These are phyloP conservation scores for Starmerella powellii DNA, from an alignment of 805 yeast genomes.

Conservation along the genomic window DNA sequence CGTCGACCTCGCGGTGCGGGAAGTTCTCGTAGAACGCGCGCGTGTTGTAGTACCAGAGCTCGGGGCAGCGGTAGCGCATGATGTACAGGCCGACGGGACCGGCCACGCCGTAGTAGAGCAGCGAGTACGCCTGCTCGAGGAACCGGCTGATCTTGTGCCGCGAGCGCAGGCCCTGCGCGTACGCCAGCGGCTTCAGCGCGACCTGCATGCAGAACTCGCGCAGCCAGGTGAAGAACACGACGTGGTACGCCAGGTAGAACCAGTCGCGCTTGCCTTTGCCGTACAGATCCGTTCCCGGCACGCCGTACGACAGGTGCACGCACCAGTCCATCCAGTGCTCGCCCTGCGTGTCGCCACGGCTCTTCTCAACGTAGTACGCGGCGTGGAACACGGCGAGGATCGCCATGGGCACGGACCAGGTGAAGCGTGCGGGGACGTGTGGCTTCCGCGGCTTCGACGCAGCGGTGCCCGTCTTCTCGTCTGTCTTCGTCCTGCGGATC, in stretches of 20 bases:
- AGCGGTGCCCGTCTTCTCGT: constrained; percentile 2
- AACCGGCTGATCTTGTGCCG: constrained; percentile 60
- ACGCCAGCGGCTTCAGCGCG: constrained; percentile 62
- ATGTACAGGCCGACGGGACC: constrained; percentile 85
- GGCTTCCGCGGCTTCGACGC: neutral
- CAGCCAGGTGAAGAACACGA: constrained; percentile 76
- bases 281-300: constrained; percentile 42
- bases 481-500: constrained; percentile 2
- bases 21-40: constrained; percentile 63
- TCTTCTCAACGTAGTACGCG: constrained; percentile 12
- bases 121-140: constrained; percentile 83
- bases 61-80: constrained; percentile 53
- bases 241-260: constrained; percentile 63
- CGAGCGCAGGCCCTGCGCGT: constrained; percentile 37
- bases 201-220: constrained; percentile 87
- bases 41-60: constrained; percentile 85
- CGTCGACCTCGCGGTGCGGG: constrained; percentile 70
- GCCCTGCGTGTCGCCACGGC: constrained; percentile 15
- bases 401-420: constrained; percentile 23
- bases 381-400: constrained; percentile 10
- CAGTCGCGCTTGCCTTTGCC: constrained; percentile 84
- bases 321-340: constrained; percentile 20
- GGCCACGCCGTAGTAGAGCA: constrained; percentile 63
- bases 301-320: constrained; percentile 18
- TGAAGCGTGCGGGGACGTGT: constrained; percentile 6